These are phyloP conservation scores for Geosmithia morbida DNA, from an alignment of 2,329 filamentous ascomycete species.

Conservation along the genomic window DNA sequence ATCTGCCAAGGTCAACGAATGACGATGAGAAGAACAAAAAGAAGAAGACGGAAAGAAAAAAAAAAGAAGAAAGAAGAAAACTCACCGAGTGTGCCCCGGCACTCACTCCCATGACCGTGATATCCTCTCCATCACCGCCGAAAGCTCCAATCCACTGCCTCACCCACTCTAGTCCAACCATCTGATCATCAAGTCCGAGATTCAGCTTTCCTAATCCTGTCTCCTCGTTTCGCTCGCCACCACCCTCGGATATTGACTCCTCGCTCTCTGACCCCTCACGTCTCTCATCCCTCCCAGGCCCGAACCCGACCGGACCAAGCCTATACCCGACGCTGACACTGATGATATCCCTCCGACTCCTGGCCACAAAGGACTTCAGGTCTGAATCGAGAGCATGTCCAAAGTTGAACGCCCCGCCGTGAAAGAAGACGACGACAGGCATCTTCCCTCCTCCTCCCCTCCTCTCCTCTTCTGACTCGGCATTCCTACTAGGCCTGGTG, in stretches of 20 bases:
- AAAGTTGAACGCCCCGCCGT: slow-evolving; percentile 49
- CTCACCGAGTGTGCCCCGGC: slow-evolving; percentile 47
- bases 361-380: slow-evolving; percentile 46
- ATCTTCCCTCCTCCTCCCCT: slow-evolving; percentile 7
- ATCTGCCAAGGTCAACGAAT: too few relatives aligned
- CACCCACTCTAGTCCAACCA: slow-evolving; percentile 44
- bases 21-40: too few relatives aligned
- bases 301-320: slow-evolving; percentile 53
- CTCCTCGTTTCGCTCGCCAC: slow-evolving; percentile 10
- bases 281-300: slow-evolving; percentile 28
- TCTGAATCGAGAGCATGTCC: slow-evolving; percentile 39
- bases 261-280: slow-evolving; percentile 10
- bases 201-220: slow-evolving; percentile 24
- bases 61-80: slow-evolving; percentile 1
- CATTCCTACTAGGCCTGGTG: slow-evolving; percentile 20
- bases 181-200: slow-evolving; percentile 49
- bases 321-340: slow-evolving; percentile 49
- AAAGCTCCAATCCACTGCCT: slow-evolving; percentile 42
- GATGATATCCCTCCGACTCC: slow-evolving; percentile 34
- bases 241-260: too few relatives aligned
- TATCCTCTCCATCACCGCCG: slow-evolving; percentile 41
- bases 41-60: background rate
- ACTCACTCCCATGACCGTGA: slow-evolving; percentile 47
- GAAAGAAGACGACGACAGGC: slow-evolving; percentile 44
- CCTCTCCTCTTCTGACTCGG: background rate